These are phyloP conservation scores for Citrus reticulata DNA, from an alignment of 345 rosid genomes.

Conservation along the genomic window DNA sequence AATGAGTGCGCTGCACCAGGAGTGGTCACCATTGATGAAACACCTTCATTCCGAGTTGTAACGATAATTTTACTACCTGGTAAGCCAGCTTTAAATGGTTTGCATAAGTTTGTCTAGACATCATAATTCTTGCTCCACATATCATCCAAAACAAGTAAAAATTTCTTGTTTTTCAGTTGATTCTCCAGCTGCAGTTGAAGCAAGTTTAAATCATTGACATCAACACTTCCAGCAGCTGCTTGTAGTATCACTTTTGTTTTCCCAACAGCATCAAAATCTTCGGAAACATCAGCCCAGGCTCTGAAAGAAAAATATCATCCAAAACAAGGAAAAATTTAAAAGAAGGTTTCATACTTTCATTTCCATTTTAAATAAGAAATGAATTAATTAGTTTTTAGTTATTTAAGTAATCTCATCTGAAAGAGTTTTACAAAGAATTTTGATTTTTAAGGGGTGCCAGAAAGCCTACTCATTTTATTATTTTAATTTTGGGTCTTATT, in stretches of 20 bases:
- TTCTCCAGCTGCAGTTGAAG: constrained; percentile 6
- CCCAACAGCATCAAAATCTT: not conserved
- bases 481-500: too few species aligned
- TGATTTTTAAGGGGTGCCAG: too few species aligned
- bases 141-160: constrained; percentile 25
- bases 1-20: not conserved
- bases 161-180: not conserved
- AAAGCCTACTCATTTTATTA: too few species aligned
- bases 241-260: not conserved
- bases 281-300: constrained; percentile 8
- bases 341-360: too few species aligned
- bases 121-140: constrained; percentile 5
- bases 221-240: too few species aligned
- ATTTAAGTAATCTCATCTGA: too few species aligned
- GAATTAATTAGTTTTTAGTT: too few species aligned
- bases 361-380: too few species aligned
- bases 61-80: not conserved
- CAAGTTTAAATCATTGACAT: not conserved
- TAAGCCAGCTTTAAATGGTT: too few species aligned
- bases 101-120: not conserved
- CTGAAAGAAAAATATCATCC: constrained; percentile 5
- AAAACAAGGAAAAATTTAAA: too few species aligned
- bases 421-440: too few species aligned
- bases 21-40: not conserved
- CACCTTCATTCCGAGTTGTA: not conserved